Conservation (phyloP, 345 rosid species). For the Nephelium lappaceum region DNA sequence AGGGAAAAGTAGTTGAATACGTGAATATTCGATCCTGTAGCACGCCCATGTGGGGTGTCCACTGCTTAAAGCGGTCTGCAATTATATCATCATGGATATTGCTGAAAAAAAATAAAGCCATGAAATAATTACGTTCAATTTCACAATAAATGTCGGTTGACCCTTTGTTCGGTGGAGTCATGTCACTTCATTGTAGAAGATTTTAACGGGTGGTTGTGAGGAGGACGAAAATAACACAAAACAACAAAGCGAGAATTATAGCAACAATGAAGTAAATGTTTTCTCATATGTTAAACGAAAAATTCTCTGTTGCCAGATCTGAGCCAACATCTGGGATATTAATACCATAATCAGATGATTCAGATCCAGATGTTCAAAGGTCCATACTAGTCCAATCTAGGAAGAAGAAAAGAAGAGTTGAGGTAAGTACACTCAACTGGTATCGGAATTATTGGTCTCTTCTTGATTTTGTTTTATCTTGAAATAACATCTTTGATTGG, state of each 20-base stretch:
- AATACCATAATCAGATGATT: neutral
- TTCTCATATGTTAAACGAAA: neutral
- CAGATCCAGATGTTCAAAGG: constrained; percentile 4
- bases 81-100: constrained; percentile 3
- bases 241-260: neutral
- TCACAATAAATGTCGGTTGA: constrained; percentile 20
- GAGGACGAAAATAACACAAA: neutral
- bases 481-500: constrained; percentile 8
- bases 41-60: neutral
- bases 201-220: neutral
- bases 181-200: constrained; percentile 1
- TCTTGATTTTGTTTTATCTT: neutral
- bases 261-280: neutral
- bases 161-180: constrained; percentile 12
- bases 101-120: neutral
- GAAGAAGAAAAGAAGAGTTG: neutral
- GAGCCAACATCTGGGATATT: neutral
- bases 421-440: constrained; percentile 3
- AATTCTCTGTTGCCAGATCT: neutral
- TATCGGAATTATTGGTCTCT: neutral
- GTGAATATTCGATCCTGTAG: neutral
- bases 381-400: neutral
- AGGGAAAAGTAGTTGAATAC: neutral
- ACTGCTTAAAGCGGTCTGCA: neutral
- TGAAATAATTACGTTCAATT: neutral